A percentile compares a stretch with the other conserved stretches of the same genome.
These are phyloP conservation scores for Ceratocystis variospora DNA, from an alignment of 2,329 filamentous ascomycete genomes.

Conservation along the genomic window DNA sequence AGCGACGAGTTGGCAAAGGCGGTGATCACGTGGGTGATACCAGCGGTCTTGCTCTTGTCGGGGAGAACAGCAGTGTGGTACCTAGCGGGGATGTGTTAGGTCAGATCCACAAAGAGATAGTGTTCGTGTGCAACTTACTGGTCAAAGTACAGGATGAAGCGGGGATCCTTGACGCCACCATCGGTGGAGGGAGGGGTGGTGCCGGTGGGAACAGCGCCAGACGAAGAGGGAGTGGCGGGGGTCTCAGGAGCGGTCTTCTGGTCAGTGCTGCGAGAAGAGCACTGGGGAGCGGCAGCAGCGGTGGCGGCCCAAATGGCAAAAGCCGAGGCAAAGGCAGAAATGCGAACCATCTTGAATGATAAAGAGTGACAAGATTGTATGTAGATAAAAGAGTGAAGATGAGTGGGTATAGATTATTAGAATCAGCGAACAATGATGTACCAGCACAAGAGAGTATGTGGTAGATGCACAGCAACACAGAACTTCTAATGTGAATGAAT, in stretches of 20 bases:
- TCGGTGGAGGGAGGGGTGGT: not conserved
- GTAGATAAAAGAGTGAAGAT: not conserved
- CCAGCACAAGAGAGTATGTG: constrained; percentile 2
- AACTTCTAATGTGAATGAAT: not conserved
- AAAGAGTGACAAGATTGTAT: not conserved
- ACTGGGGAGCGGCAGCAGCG: not conserved
- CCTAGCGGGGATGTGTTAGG: not conserved
- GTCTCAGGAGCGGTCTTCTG: not conserved
- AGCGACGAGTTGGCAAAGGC: constrained; percentile 43
- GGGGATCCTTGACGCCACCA: not conserved
- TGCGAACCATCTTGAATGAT: not conserved
- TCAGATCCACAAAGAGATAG: too few relatives aligned
- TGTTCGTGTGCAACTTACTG: not conserved
- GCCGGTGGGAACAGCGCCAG: not conserved
- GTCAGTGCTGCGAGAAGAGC: not conserved
- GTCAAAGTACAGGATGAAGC: constrained; percentile 2
- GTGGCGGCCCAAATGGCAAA: not conserved
- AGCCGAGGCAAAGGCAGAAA: not conserved
- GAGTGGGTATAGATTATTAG: not conserved
- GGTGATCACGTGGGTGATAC: constrained; percentile 44
- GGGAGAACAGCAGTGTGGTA: not conserved
- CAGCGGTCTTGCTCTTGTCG: not conserved
- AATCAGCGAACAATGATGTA: constrained; percentile 5
- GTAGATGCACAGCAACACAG: constrained; percentile 6
- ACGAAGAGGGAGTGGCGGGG: not conserved